These are phyloP conservation scores for Cyclospora cayetanensis DNA, from an alignment of 169 alveolate genomes.

Conservation along the genomic window DNA sequence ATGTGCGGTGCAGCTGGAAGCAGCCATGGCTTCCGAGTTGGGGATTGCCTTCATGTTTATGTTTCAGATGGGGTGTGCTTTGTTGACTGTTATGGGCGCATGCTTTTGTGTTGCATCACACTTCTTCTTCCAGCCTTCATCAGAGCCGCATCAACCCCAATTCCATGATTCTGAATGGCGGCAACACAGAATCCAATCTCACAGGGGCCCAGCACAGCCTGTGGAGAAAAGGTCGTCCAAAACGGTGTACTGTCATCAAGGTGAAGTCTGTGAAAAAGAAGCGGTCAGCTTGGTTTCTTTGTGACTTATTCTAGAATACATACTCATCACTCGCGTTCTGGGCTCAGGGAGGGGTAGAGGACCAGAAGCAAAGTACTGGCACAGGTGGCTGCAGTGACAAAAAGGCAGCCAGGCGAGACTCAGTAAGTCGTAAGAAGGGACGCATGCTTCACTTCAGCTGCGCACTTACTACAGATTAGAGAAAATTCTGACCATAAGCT, in stretches of 20 bases:
- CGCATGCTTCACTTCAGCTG: background rate
- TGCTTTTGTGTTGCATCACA: slow-evolving; percentile 3
- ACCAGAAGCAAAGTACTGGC: background rate
- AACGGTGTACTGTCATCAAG: background rate
- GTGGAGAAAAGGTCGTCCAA: background rate
- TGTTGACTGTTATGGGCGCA: slow-evolving; percentile 30
- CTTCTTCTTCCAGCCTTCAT: background rate
- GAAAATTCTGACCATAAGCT: background rate
- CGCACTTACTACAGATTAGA: background rate
- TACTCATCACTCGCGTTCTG: background rate
- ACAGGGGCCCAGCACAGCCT: background rate
- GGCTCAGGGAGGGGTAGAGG: background rate
- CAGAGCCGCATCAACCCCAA: background rate
- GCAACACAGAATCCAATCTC: background rate
- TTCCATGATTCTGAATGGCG: background rate
- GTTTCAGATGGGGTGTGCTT: slow-evolving; percentile 14
- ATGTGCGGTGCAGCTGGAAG: background rate
- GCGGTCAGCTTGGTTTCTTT: background rate
- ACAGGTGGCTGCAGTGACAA: background rate
- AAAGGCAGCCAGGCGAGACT: background rate
- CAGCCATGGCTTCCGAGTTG: slow-evolving; percentile 23
- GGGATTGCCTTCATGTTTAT: slow-evolving; percentile 41
- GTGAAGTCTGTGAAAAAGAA: background rate
- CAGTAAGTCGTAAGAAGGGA: background rate
- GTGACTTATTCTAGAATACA: background rate